phyloP scores from a whole-genome alignment of 1,284 basidiomycete species.

The Ganoderma resinaceum region DNA sequence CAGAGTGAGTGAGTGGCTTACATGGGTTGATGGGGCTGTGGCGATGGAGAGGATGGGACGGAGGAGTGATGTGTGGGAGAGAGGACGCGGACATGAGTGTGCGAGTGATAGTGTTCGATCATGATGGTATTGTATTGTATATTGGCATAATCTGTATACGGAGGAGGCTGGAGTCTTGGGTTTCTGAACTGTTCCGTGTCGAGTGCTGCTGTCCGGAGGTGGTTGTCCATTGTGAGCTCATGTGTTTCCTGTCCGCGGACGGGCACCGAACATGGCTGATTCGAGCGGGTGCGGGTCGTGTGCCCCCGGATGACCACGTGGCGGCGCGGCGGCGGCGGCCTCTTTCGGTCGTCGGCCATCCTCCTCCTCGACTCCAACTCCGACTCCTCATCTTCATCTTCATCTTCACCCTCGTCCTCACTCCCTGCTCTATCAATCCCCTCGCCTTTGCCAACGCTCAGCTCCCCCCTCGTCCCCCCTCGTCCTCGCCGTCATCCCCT shows the following conservation, averaged over 20 bases:
- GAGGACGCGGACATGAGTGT: neutral
- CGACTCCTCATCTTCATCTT: too few relatives aligned
- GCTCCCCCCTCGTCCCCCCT: neutral
- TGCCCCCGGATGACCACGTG: neutral
- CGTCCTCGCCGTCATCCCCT: neutral
- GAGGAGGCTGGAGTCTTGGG: neutral
- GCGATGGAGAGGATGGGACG: neutral
- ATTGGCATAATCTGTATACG: slow-evolving; percentile 7
- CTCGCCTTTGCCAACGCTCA: too few relatives aligned
- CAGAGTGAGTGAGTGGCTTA: neutral
- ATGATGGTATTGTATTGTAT: slow-evolving; percentile 7
- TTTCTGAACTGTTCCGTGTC: neutral
- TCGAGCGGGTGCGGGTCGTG: neutral
- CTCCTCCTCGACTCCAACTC: too few relatives aligned
- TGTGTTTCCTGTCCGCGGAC: neutral
- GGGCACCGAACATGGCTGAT: neutral
- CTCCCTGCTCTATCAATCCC: too few relatives aligned
- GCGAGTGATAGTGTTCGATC: neutral
- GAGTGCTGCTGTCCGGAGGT: neutral
- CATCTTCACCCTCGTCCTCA: too few relatives aligned
- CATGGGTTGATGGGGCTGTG: neutral
- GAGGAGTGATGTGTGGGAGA: neutral
- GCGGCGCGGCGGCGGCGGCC: neutral
- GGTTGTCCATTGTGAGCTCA: neutral
- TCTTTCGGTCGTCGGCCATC: too few relatives aligned